Conservation (phyloP, 208 protist species). For the Naegleria fowleri region DNA sequence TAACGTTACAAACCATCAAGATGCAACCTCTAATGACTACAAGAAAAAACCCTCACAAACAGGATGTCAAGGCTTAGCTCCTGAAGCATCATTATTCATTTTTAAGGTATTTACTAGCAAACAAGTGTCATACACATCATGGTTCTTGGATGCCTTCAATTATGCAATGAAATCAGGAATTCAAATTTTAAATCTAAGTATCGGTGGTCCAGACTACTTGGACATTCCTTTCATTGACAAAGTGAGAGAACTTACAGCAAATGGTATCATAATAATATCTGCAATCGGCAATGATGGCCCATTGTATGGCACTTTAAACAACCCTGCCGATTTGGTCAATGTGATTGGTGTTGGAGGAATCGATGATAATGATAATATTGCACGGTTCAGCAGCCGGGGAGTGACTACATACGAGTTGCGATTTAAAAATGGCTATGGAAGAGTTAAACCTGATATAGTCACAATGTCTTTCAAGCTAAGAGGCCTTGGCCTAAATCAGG, state of each 20-base stretch:
- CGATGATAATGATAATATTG: slow-evolving; percentile 39
- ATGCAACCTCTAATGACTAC: no score
- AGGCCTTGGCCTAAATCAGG: slow-evolving; percentile 18
- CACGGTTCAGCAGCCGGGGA: slow-evolving; percentile 79
- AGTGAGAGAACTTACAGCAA: slow-evolving; percentile 64
- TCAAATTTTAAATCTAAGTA: slow-evolving; percentile 89
- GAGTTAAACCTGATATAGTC: slow-evolving; percentile 91
- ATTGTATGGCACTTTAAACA: slow-evolving; percentile 85
- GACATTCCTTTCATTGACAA: slow-evolving; percentile 82
- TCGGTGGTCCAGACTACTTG: slow-evolving; percentile 89
- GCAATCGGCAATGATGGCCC: slow-evolving; percentile 95
- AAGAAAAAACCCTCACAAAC: background rate
- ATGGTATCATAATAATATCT: slow-evolving; percentile 81
- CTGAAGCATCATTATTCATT: slow-evolving; percentile 73
- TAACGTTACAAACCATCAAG: no score
- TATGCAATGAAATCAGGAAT: slow-evolving; percentile 62
- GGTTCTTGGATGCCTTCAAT: slow-evolving; percentile 90
- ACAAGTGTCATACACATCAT: slow-evolving; percentile 72
- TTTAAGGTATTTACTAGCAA: slow-evolving; percentile 85
- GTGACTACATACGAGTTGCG: slow-evolving; percentile 89
- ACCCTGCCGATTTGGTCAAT: slow-evolving; percentile 84
- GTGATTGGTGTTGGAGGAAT: slow-evolving; percentile 89
- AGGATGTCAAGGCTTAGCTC: slow-evolving; percentile 80
- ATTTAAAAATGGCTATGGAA: slow-evolving; percentile 67
- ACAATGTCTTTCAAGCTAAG: slow-evolving; percentile 61